phyloP scores from a whole-genome alignment of 352 stramenopile genomes.

The Phytophthora litchii region DNA sequence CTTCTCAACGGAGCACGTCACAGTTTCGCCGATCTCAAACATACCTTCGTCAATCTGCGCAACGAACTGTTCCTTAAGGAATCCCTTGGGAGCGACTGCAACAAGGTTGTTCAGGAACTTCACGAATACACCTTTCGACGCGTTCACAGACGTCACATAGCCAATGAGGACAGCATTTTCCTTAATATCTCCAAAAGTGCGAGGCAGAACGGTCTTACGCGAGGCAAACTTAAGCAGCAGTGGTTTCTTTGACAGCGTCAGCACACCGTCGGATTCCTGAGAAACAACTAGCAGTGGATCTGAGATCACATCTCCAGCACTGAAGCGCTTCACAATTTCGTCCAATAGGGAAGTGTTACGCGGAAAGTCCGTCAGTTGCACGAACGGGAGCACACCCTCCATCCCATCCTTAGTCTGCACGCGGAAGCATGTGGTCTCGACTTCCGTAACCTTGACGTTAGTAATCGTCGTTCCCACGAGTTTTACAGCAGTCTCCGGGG shows the following conservation, averaged over 20 bases:
- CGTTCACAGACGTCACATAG: constrained; percentile 81
- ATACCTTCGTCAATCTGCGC: constrained; percentile 67
- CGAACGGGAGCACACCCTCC: constrained; percentile 76
- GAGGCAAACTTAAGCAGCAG: constrained; percentile 63
- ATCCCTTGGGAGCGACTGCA: constrained; percentile 79
- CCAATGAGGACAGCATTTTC: constrained; percentile 70
- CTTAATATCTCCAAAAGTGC: constrained; percentile 65
- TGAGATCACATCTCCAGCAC: constrained; percentile 53
- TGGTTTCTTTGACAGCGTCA: constrained; percentile 87
- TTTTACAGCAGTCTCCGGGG: constrained; percentile 28
- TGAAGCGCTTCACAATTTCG: constrained; percentile 59
- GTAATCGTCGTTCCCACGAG: constrained; percentile 63
- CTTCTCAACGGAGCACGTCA: constrained; percentile 83
- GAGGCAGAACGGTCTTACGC: constrained; percentile 47
- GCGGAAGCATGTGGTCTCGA: constrained; percentile 70
- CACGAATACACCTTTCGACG: constrained; percentile 83
- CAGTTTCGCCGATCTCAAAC: constrained; percentile 89
- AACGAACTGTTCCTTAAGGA: constrained; percentile 79
- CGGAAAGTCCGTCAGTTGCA: constrained; percentile 88
- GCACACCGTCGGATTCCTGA: constrained; percentile 65
- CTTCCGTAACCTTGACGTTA: constrained; percentile 71
- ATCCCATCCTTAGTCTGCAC: constrained; percentile 79
- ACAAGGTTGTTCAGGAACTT: constrained; percentile 90
- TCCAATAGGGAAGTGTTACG: constrained; percentile 80
- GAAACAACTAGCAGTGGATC: constrained; percentile 74